Percentiles rank a stretch among this genome's conserved stretches.
Conservation (phyloP, 495 filamentous ascomycete species). For the Penicillium waksmanii region DNA sequence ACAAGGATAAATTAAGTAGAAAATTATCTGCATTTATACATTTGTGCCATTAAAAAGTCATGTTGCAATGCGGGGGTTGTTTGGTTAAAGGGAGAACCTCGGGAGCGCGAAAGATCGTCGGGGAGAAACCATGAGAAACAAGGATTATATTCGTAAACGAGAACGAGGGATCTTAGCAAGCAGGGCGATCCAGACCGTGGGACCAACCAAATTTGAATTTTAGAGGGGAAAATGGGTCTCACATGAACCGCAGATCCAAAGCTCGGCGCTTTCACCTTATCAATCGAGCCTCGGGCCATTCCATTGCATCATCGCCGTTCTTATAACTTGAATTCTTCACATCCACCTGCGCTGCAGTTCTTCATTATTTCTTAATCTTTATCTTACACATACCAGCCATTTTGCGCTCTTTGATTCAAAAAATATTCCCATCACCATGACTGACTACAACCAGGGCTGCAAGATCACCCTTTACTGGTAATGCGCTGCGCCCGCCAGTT, state of each 20-base stretch:
- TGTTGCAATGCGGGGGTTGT: not conserved
- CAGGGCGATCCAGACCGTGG: constrained; percentile 3
- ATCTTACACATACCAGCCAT: not conserved
- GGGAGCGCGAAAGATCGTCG: not conserved
- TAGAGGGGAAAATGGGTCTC: constrained; percentile 4
- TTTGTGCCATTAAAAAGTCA: not conserved
- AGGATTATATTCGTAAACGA: not conserved
- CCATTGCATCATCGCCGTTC: constrained; percentile 27
- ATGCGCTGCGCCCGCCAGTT: constrained; percentile 11
- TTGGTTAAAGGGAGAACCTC: not conserved
- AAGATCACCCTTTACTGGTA: constrained; percentile 81
- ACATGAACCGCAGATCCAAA: constrained; percentile 22
- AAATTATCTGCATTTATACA: not conserved
- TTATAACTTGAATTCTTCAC: not conserved
- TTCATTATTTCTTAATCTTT: too few species aligned
- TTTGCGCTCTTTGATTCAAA: not conserved
- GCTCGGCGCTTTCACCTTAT: constrained; percentile 23
- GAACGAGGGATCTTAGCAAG: constrained; percentile 1
- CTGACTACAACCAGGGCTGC: constrained; percentile 46
- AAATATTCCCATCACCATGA: constrained; percentile 24
- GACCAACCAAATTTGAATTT: not conserved
- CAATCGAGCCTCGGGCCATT: constrained; percentile 29
- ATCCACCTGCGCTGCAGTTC: not conserved
- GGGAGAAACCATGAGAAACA: not conserved
- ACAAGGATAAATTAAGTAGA: not conserved